phyloP scores from a whole-genome alignment of 768 basidiomycete species.

The Naganishia randhawae region DNA sequence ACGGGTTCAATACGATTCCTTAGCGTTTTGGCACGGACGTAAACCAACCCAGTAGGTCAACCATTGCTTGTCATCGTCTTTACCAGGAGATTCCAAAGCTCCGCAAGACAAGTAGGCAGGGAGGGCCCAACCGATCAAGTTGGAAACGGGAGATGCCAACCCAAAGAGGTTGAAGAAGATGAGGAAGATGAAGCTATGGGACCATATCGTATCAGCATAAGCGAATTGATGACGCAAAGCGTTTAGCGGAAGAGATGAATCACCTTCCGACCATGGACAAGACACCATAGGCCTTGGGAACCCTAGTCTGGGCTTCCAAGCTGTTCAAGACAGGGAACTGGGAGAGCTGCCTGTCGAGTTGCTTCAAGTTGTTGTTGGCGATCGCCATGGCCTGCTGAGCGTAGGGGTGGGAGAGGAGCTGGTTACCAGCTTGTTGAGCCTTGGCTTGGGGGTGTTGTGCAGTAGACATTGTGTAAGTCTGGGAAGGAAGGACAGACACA shows the following conservation, averaged over 20 bases:
- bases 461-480: constrained; percentile 25
- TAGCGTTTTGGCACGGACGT: not conserved
- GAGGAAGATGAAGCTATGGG: constrained; percentile 42
- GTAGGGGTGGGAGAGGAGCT: constrained; percentile 28
- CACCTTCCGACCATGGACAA: constrained; percentile 60
- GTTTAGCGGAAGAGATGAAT: constrained; percentile 51
- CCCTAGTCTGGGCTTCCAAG: constrained; percentile 81
- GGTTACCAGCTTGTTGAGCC: constrained; percentile 27
- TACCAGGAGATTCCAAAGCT: constrained; percentile 81
- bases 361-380: constrained; percentile 20
- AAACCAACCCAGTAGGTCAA: constrained; percentile 78
- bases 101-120: constrained; percentile 94
- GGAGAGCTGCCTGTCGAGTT: constrained; percentile 51
- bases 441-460: constrained; percentile 17
- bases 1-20: not conserved
- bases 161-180: constrained; percentile 57
- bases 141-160: constrained; percentile 85
- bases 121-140: constrained; percentile 88
- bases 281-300: constrained; percentile 88
- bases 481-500: not conserved
- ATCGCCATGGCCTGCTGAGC: constrained; percentile 27
- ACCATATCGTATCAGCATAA: not conserved
- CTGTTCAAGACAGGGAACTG: constrained; percentile 82
- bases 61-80: constrained; percentile 84
- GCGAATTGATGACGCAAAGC: not conserved